These are phyloP conservation scores for Fusarium falciforme DNA, from an alignment of 2,329 filamentous ascomycete genomes.

Conservation along the genomic window DNA sequence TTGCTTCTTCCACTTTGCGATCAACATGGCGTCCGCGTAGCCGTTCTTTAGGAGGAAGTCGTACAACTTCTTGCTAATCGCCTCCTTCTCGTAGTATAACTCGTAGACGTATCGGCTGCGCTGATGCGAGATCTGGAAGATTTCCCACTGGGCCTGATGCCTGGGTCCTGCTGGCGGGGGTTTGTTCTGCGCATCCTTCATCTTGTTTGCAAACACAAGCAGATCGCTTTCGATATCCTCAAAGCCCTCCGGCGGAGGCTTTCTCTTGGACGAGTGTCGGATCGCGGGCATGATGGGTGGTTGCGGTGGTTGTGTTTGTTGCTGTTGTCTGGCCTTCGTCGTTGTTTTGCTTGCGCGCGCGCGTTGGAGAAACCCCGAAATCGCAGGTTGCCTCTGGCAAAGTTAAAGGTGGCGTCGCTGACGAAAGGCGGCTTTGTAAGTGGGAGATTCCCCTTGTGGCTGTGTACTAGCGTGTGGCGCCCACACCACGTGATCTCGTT, in stretches of 20 bases:
- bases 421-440: slow-evolving; percentile 35
- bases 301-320: slow-evolving; percentile 4
- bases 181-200: slow-evolving; percentile 95
- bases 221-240: slow-evolving; percentile 89
- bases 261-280: slow-evolving; percentile 79
- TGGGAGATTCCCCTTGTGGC: slow-evolving; percentile 37
- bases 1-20: slow-evolving; percentile 99
- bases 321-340: not conserved
- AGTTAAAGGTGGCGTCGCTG: slow-evolving; percentile 28
- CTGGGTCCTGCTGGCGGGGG: slow-evolving; percentile 82
- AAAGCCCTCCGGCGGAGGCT: slow-evolving; percentile 87
- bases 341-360: not conserved
- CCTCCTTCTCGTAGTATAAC: slow-evolving; percentile 97
- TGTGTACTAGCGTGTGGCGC: slow-evolving; percentile 34
- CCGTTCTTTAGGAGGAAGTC: slow-evolving; percentile 97
- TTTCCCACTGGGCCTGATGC: slow-evolving; percentile 94
- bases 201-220: slow-evolving; percentile 87
- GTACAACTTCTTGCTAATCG: slow-evolving; percentile 91
- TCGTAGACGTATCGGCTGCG: slow-evolving; percentile 95
- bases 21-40: slow-evolving; percentile 94
- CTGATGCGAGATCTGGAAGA: slow-evolving; percentile 97
- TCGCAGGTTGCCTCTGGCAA: slow-evolving; percentile 6
- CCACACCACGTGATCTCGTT: slow-evolving; percentile 44
- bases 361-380: slow-evolving; percentile 8
- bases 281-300: slow-evolving; percentile 75